Percentiles rank a stretch among this genome's conserved stretches.
These are phyloP conservation scores for Castanea sativa DNA, from an alignment of 306 rosid species.

Conservation along the genomic window DNA sequence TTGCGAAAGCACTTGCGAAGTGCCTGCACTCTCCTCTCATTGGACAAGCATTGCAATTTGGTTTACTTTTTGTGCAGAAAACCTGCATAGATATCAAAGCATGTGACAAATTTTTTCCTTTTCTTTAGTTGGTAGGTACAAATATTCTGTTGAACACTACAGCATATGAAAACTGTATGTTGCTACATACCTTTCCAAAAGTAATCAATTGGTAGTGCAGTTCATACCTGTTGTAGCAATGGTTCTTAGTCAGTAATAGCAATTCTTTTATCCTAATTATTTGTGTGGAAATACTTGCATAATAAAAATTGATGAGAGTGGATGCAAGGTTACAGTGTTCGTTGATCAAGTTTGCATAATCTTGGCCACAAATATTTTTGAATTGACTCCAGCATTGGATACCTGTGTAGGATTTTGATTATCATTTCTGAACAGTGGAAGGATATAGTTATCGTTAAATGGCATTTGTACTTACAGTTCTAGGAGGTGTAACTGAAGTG, in stretches of 20 bases:
- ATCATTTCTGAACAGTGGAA: conserved; percentile 21
- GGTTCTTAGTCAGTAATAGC: conserved; percentile 32
- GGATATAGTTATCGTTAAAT: background rate
- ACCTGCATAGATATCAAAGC: conserved; percentile 55
- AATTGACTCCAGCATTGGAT: conserved; percentile 83
- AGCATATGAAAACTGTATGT: conserved; percentile 3
- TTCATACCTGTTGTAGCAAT: conserved; percentile 65
- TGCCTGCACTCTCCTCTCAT: conserved; percentile 99
- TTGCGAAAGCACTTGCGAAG: conserved; percentile 98
- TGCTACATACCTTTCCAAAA: conserved; percentile 75
- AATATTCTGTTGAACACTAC: background rate
- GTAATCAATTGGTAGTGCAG: conserved; percentile 97
- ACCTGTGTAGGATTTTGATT: conserved; percentile 50
- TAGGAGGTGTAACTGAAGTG: conserved; percentile 84
- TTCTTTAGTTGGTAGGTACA: conserved; percentile 10
- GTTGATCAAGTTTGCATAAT: conserved; percentile 93
- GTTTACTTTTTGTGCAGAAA: conserved; percentile 87
- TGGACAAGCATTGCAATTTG: conserved; percentile 98
- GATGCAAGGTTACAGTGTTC: conserved; percentile 63
- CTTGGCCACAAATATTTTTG: conserved; percentile 99
- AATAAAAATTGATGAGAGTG: conserved; percentile 1
- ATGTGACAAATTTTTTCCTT: conserved; percentile 19
- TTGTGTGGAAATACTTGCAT: background rate
- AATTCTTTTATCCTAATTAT: background rate
- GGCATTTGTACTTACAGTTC: conserved; percentile 58